Percentiles rank a stretch among this genome's conserved stretches.
phyloP scores from a whole-genome alignment of 2,329 filamentous ascomycete genomes.

The Clathrospora elynae region DNA sequence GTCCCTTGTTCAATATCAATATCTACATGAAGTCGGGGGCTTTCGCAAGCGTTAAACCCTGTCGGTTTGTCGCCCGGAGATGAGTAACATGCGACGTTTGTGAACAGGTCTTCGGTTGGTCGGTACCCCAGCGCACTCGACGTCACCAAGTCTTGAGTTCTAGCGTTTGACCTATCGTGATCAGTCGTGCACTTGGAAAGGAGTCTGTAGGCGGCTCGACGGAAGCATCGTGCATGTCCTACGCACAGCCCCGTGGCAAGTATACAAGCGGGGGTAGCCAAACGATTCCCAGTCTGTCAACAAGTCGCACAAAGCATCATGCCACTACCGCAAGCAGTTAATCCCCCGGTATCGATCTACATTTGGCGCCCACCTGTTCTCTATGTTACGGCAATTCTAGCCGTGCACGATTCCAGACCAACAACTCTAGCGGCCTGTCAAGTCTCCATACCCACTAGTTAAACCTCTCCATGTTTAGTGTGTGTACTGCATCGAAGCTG shows the following conservation, averaged over 20 bases:
- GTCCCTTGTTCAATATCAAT: too few species aligned
- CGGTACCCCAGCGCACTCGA: slow-evolving; percentile 21
- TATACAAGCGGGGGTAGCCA: slow-evolving; percentile 17
- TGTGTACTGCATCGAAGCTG: slow-evolving; percentile 35
- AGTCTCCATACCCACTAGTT: slow-evolving; percentile 24
- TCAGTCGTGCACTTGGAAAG: background rate
- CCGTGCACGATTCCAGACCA: slow-evolving; percentile 31
- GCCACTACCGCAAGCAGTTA: slow-evolving; percentile 31
- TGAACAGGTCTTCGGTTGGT: slow-evolving; percentile 19
- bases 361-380: slow-evolving; percentile 15
- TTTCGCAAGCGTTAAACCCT: slow-evolving; percentile 12
- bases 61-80: slow-evolving; percentile 25
- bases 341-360: slow-evolving; percentile 36
- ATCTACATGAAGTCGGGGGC: too few species aligned
- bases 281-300: slow-evolving; percentile 7
- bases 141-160: slow-evolving; percentile 27
- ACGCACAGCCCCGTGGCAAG: slow-evolving; percentile 5
- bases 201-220: slow-evolving; percentile 7
- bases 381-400: slow-evolving; percentile 23
- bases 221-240: slow-evolving; percentile 7
- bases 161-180: slow-evolving; percentile 5
- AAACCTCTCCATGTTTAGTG: too few species aligned
- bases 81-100: slow-evolving; percentile 32
- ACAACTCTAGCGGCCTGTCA: slow-evolving; percentile 26
- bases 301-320: slow-evolving; percentile 7